Conservation (phyloP, 2,329 filamentous ascomycete genomes). For the Penicillium italicum region DNA sequence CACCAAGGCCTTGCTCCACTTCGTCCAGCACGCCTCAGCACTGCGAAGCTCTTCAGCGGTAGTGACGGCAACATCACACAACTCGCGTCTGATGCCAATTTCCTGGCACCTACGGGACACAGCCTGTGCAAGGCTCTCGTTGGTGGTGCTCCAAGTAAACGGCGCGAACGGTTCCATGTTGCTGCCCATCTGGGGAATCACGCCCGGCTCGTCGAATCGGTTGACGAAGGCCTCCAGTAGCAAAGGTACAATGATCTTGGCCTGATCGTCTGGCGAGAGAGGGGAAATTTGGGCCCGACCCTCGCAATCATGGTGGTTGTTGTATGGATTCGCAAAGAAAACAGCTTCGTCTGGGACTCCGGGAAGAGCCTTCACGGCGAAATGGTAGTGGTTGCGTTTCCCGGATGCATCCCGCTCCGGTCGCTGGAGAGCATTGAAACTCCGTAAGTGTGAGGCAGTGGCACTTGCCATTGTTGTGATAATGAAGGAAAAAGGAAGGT, state of each 20-base stretch:
- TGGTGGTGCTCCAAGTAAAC: conserved; percentile 2
- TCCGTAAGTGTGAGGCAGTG: neutral
- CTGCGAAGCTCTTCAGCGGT: neutral
- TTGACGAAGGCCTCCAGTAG: conserved; percentile 8
- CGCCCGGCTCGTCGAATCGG: neutral
- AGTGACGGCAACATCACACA: conserved; percentile 1
- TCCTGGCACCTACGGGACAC: neutral
- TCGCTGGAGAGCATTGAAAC: neutral
- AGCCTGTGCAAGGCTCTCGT: neutral
- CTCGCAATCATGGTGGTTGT: conserved; percentile 1
- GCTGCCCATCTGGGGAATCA: neutral
- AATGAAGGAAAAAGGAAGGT: neutral
- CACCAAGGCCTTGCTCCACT: neutral
- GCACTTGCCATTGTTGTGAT: neutral
- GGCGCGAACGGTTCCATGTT: conserved; percentile 2
- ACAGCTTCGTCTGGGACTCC: neutral
- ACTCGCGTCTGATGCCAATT: conserved; percentile 1
- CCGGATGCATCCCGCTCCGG: neutral
- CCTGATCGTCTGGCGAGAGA: neutral
- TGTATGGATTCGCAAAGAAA: conserved; percentile 7
- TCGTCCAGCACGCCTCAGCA: neutral
- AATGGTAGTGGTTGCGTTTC: conserved; percentile 6
- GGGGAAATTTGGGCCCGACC: neutral
- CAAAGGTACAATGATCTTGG: conserved; percentile 5
- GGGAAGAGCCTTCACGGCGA: conserved; percentile 3